Evolutionary conservation across 2,329 filamentous ascomycete genomes (phyloP), one percentile per base, ranked within the genome.

Genomic region (Colletotrichum graminicola): DNA sequence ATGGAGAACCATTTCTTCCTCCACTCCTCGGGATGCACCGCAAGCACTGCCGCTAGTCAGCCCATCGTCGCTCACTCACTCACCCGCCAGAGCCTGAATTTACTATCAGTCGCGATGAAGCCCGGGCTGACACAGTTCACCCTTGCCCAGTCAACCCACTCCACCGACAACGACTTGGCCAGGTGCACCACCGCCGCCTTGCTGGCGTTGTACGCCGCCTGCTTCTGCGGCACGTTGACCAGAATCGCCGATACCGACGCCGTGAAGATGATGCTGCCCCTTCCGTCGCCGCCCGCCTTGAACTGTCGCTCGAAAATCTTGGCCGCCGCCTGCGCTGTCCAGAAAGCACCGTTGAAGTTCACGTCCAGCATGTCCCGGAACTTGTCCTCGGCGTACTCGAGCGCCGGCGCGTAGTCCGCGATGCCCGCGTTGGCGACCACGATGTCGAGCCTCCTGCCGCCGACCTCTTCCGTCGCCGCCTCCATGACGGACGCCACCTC

Each of bases 101-200:
- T 43, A 71, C 67, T 72, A 7, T 71, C 71, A 4, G 71, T 73
- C 29, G 68, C 67, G 26, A 73, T 73, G 11, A 67, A 73, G 2
- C 71, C 71, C 3, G 71, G 71, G n/a, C 63, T 67, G 21, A 73
- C 62, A 43, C 63, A 67, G 67, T 73, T 73, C 39, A 73, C 71
- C 12, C 71, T n/a, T 39, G 89, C 90, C 78, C 92, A 82, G 74
- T 84, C 80, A 51, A 92, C 92, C 92, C 92, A 94, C 80, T 95
- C 92, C 21, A 88, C 82, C 1, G 92, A 92, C 16, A 94, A 84
- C 77, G 91, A 93, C 71, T 91, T 89, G 1, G 82, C 89, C 0
- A 94, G 86, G 80, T 94, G 92, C 63, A 93, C 81, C 8, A 94
- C 92, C 3, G 88, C 93, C 6, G 92, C 91, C 80, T 94, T 94